A percentile compares a stretch with the other conserved stretches of the same genome.
Evolutionary conservation across 228 moss, liverwort and hornwort species (phyloP).

Genomic region (Sphagnum magellanicum): DNA sequence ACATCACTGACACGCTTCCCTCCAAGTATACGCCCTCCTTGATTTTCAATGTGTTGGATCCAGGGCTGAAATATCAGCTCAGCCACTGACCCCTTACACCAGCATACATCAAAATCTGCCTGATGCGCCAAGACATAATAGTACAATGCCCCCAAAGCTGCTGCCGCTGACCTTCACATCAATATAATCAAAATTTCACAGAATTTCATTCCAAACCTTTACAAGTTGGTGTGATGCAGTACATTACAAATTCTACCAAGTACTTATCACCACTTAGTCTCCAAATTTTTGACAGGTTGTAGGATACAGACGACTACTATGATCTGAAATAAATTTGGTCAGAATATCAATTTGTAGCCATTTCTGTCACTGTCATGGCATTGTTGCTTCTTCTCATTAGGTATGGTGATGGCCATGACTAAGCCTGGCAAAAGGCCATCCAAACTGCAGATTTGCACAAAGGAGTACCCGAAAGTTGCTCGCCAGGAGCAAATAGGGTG

Average conservation of each 20-base stretch:
- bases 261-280: no score
- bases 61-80: conserved; percentile 61
- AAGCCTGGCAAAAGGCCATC: no score
- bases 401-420: no score
- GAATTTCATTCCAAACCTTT: not conserved
- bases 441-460: no score
- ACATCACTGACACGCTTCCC: conserved; percentile 54
- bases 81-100: conserved; percentile 58
- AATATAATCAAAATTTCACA: not conserved
- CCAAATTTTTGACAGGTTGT: no score
- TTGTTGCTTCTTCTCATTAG: no score
- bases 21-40: conserved; percentile 40
- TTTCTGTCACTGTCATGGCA: no score
- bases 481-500: conserved; percentile 63
- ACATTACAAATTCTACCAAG: no score
- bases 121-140: conserved; percentile 67
- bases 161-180: conserved; percentile 40
- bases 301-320: no score
- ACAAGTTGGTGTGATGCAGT: no score
- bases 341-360: no score
- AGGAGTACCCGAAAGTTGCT: conserved; percentile 46
- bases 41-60: conserved; percentile 37
- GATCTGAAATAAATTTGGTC: no score
- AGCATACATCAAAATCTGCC: conserved; percentile 67
- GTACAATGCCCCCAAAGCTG: conserved; percentile 59